Evolutionary conservation across 495 filamentous ascomycete genomes (phyloP).

Genomic region (Penicillium riverlandense): DNA sequence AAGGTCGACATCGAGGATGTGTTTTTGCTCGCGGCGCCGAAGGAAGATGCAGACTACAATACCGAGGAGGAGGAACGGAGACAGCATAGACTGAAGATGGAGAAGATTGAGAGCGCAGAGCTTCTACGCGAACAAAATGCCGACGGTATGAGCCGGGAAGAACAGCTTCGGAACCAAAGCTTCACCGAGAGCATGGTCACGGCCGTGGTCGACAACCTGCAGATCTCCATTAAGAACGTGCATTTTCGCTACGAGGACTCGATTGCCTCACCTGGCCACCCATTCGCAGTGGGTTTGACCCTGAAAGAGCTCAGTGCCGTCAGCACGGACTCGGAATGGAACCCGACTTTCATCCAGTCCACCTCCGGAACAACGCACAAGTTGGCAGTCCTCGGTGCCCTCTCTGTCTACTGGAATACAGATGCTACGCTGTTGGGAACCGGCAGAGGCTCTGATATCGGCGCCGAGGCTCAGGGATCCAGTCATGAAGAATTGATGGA

Average conservation of each 20-base stretch:
- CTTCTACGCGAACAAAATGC: constrained; percentile 80
- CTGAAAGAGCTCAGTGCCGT: constrained; percentile 93
- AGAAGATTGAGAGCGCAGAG: constrained; percentile 93
- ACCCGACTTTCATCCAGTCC: constrained; percentile 88
- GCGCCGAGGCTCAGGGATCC: constrained; percentile 57
- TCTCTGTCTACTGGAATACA: constrained; percentile 97
- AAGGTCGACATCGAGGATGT: constrained; percentile 95
- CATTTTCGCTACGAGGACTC: constrained; percentile 96
- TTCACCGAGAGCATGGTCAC: constrained; percentile 92
- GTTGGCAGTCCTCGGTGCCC: constrained; percentile 74
- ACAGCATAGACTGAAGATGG: constrained; percentile 85
- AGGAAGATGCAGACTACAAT: constrained; percentile 88
- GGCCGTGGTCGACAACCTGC: constrained; percentile 95
- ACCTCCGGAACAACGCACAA: constrained; percentile 80
- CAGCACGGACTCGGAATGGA: constrained; percentile 90
- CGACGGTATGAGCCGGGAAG: constrained; percentile 91
- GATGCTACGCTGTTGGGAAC: constrained; percentile 76
- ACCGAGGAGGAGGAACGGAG: constrained; percentile 82
- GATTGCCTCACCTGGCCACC: constrained; percentile 90
- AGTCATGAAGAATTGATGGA: constrained; percentile 68
- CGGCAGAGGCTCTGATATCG: constrained; percentile 52
- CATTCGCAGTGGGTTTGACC: constrained; percentile 86
- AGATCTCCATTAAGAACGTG: constrained; percentile 95
- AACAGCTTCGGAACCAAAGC: constrained; percentile 91
- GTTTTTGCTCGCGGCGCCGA: constrained; percentile 85